Conservation (phyloP, 495 filamentous ascomycete species). For the Podospora tetraspora region DNA sequence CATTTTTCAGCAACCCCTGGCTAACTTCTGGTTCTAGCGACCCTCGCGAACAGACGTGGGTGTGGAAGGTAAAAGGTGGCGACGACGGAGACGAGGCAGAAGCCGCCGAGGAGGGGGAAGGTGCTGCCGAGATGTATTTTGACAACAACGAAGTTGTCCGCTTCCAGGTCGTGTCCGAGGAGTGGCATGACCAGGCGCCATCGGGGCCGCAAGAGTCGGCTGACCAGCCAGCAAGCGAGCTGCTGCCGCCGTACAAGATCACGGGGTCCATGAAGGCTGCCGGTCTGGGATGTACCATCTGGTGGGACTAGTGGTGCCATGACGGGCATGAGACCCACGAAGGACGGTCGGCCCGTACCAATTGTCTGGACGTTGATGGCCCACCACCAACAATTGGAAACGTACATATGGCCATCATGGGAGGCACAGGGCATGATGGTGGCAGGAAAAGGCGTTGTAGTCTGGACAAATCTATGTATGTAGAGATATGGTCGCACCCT, state of each 20-base stretch:
- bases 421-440: not conserved
- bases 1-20: not conserved
- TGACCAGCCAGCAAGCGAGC: constrained; percentile 27
- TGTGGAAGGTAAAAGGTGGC: constrained; percentile 57
- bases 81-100: not conserved
- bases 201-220: constrained; percentile 53
- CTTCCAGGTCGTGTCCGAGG: constrained; percentile 74
- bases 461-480: not conserved
- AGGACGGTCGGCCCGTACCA: not conserved
- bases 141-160: constrained; percentile 84
- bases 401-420: not conserved
- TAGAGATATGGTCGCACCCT: not conserved
- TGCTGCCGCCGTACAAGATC: constrained; percentile 60
- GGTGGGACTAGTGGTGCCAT: constrained; percentile 39
- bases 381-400: not conserved
- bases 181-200: constrained; percentile 84
- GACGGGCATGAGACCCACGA: not conserved
- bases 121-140: constrained; percentile 68
- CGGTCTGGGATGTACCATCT: constrained; percentile 48
- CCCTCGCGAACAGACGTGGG: constrained; percentile 67
- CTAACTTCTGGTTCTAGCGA: constrained; percentile 43
- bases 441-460: not conserved
- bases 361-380: not conserved
- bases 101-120: constrained; percentile 18
- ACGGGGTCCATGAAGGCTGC: constrained; percentile 54